phyloP scores from a whole-genome alignment of 1,139 yeast species.

The Lodderomyces margitis region DNA sequence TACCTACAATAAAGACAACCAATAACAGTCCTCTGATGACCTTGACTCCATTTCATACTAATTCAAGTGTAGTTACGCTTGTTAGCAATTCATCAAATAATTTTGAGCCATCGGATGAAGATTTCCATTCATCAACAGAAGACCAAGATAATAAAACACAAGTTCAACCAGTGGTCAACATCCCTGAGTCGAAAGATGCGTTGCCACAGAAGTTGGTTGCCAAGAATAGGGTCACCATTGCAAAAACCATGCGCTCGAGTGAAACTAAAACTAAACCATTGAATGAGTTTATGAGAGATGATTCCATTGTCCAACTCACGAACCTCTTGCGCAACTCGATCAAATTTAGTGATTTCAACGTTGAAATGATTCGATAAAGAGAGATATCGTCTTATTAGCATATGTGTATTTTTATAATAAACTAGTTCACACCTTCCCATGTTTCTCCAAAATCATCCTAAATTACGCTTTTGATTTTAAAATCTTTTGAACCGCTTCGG shows the following conservation, averaged over 20 bases:
- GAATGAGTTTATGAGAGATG: slow-evolving; percentile 19
- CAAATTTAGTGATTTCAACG: slow-evolving; percentile 16
- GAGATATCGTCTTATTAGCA: no score
- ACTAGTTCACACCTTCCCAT: no score
- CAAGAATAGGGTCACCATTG: slow-evolving; percentile 21
- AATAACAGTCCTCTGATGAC: slow-evolving; percentile 1
- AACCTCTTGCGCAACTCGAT: slow-evolving; percentile 32
- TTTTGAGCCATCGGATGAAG: slow-evolving; percentile 23
- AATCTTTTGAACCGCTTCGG: slow-evolving; percentile 63
- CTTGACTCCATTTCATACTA: slow-evolving; percentile 9
- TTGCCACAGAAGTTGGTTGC: slow-evolving; percentile 29
- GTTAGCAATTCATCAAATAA: slow-evolving; percentile 17
- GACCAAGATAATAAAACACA: neutral
- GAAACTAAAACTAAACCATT: slow-evolving; percentile 8
- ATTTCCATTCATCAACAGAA: slow-evolving; percentile 18
- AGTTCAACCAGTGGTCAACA: slow-evolving; percentile 4
- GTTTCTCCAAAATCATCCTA: no score
- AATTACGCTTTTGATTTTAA: slow-evolving; percentile 27
- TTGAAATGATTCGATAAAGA: neutral
- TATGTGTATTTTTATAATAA: no score
- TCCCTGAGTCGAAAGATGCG: slow-evolving; percentile 13
- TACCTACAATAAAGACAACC: neutral
- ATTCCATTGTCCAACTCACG: slow-evolving; percentile 35
- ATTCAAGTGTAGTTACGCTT: slow-evolving; percentile 12
- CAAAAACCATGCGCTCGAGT: slow-evolving; percentile 21